phyloP scores from a whole-genome alignment of 73 alveolate species.

The Paramecium primaurelia region DNA sequence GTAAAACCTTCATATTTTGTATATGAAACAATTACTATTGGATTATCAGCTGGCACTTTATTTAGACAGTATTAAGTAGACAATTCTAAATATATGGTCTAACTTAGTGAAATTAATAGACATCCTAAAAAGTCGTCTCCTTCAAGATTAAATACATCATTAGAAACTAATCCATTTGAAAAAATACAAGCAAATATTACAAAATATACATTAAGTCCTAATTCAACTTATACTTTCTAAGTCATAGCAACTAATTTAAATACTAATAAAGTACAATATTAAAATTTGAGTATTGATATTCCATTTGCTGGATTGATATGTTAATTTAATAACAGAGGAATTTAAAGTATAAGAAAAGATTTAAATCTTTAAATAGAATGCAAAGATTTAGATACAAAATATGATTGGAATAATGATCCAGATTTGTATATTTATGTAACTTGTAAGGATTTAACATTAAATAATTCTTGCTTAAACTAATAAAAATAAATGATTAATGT shows the following conservation, averaged over 20 bases:
- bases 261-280: background rate
- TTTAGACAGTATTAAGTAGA: background rate
- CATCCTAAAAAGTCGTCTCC: background rate
- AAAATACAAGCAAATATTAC: background rate
- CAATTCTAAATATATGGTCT: background rate
- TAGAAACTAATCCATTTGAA: background rate
- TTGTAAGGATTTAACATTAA: background rate
- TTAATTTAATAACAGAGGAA: background rate
- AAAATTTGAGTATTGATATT: background rate
- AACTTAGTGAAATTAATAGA: background rate
- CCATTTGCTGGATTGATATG: background rate
- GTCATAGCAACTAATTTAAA: background rate
- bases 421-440: background rate
- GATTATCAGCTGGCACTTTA: background rate
- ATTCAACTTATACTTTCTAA: background rate
- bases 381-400: background rate
- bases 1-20: background rate
- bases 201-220: background rate
- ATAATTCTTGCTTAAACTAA: background rate
- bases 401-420: background rate
- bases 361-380: background rate
- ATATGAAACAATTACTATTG: background rate
- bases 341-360: background rate
- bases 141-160: background rate
- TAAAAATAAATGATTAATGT: background rate